These are phyloP conservation scores for Poterioochromonas sp. DNA, from an alignment of 352 stramenopile species.

Conservation along the genomic window DNA sequence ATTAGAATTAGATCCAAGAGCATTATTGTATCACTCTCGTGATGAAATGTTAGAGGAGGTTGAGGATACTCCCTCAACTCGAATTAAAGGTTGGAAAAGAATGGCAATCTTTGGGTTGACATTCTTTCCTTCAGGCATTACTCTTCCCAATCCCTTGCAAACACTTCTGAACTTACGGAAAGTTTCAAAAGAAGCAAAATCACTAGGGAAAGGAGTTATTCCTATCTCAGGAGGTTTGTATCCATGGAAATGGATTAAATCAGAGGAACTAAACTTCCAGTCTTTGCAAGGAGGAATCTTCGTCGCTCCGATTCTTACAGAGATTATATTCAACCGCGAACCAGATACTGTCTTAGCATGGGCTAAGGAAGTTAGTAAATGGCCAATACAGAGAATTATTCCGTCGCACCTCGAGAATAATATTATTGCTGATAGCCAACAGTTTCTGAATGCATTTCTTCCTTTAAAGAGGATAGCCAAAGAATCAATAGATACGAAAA, in stretches of 20 bases:
- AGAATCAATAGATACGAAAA: too few relatives aligned
- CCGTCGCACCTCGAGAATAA: slow-evolving; percentile 41
- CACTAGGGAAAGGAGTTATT: neutral
- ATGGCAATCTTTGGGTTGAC: slow-evolving; percentile 14
- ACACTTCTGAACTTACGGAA: neutral
- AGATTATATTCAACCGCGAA: slow-evolving; percentile 61
- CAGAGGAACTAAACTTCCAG: neutral
- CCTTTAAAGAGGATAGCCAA: too few relatives aligned
- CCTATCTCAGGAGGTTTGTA: neutral
- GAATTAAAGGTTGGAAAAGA: slow-evolving; percentile 11
- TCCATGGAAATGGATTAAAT: slow-evolving; percentile 1
- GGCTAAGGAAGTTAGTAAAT: slow-evolving; percentile 38
- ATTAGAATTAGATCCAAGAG: neutral
- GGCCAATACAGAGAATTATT: slow-evolving; percentile 41
- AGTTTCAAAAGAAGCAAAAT: neutral
- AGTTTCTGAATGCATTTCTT: too few relatives aligned
- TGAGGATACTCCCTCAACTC: neutral
- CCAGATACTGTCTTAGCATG: slow-evolving; percentile 51
- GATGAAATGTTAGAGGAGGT: neutral
- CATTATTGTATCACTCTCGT: neutral
- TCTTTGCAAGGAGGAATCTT: slow-evolving; percentile 45
- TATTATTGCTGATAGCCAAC: too few relatives aligned
- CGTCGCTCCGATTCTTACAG: slow-evolving; percentile 64
- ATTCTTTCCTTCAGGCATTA: slow-evolving; percentile 1
- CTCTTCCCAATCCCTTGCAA: neutral